Evolutionary conservation across 1,284 basidiomycete species (phyloP).

Genomic region (Vanrija sp.): DNA sequence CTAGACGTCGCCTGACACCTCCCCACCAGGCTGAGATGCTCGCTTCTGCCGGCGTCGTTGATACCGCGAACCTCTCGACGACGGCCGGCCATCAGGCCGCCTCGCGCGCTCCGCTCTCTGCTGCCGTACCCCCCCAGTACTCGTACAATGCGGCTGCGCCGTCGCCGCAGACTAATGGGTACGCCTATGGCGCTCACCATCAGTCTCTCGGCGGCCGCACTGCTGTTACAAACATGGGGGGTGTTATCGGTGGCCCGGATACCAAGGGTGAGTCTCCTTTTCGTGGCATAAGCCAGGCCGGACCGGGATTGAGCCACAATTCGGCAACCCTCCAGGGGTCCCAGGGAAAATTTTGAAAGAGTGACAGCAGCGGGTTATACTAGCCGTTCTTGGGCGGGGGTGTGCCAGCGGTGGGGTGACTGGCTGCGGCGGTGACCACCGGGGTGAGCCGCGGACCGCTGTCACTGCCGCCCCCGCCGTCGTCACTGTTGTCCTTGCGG

Average conservation of each 20-base stretch:
- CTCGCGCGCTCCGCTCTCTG: conserved; percentile 3
- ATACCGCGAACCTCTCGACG: conserved; percentile 30
- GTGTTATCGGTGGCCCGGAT: background rate
- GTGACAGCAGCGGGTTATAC: background rate
- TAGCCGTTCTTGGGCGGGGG: background rate
- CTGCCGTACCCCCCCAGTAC: background rate
- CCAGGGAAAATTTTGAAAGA: too few species aligned
- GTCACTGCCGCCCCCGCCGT: too few species aligned
- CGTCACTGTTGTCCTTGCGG: too few species aligned
- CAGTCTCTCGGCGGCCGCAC: too few species aligned
- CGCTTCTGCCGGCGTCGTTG: conserved; percentile 30
- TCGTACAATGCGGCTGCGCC: background rate
- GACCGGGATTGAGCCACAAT: background rate
- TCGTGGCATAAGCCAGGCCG: background rate
- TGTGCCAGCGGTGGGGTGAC: too few species aligned
- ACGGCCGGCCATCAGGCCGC: conserved; percentile 2
- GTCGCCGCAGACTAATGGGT: too few species aligned
- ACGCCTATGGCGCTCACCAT: too few species aligned
- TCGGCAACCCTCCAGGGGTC: too few species aligned
- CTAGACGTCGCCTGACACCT: conserved; percentile 28
- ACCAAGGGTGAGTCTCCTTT: conserved; percentile 1
- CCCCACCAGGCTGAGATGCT: conserved; percentile 29
- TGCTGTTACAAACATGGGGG: too few species aligned
- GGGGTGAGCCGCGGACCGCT: too few species aligned
- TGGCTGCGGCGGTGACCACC: too few species aligned